Evolutionary conservation across 345 rosid species (phyloP), one percentile per base, ranked within the genome.

Genomic region (Euphorbia pulcherrima): DNA sequence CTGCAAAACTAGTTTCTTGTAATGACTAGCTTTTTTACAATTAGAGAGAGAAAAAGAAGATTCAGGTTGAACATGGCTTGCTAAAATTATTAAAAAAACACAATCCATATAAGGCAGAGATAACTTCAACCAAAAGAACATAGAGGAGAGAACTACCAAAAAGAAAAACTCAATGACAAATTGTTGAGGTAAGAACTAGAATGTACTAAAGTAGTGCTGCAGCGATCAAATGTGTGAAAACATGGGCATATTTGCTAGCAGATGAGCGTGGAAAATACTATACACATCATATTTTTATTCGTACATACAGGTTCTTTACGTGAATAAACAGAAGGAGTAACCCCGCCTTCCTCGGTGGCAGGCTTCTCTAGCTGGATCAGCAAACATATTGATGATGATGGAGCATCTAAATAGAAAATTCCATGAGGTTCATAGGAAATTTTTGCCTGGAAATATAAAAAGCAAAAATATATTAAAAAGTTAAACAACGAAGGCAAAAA

Each of bases 271-370:
- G 13, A n/a, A 62, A 33, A 21, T 39, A 39, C 12, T 21, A 50
- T 12, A 33, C 17, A n/a, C 17, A 59, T 20, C 23, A 37, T 20
- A 50, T 11, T 67, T 39, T 35, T 57, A 29, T n/a, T 33, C 17
- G 60, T 57, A 81, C 90, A 71, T 94, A 94, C 99, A 62, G 95
- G 95, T 70, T 94, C 99, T 88, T 94, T 94, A 67, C 99, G 99
- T 71, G 97, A 94, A 83, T 94, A 94, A 79, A 91, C 96, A 10
- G 97, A 91, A 48, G 98, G 84, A 71, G 87, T 80, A 74, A 91
- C 87, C 47, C 96, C 97, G 29, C 90, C 89, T 79, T 94, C 99
- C 82, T 94, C 97, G 8, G 99, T 80, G 41, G 92, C 95, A 72
- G 95, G 87, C 82, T 88, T 91, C 83, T 94, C 99, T 76, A 94